Evolutionary conservation across 768 basidiomycete genomes (phyloP), one percentile per base, ranked within the genome.

Genomic region (Suillus brevipes): DNA sequence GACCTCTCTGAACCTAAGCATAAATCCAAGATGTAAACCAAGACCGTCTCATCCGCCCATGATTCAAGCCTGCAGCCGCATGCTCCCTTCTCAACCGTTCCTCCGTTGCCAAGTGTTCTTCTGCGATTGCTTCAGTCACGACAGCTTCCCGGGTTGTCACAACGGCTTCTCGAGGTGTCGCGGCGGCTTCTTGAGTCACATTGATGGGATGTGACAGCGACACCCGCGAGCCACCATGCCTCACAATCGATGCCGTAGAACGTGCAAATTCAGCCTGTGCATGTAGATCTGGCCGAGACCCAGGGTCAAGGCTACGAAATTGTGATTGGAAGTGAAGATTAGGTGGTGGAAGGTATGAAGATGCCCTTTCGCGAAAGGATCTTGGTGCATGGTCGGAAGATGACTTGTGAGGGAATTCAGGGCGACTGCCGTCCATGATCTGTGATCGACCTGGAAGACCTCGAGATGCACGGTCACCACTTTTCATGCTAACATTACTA

Each of bases 1-100:
- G 37, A 47, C 80, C 69, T 77, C 56, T 18, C 20, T 50, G 37
- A 43, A 47, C 80, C 69, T 77, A 80, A 73, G 68, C 57, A 50
- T 87, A 90, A 82, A 89, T 83, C 89, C 88, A 90, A 40, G 87
- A 83, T 45, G 83, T 86, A 67, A 88, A 76, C 87, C 87, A 87
- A 14, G 87, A 84, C 25, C 62, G 66, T 28, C 8, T 68, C 82
- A 84, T 38, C 79, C 78, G 34, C 75, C 76, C 62, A 76, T 78
- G 59, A 25, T 80, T 76, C 66, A 81, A 81, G 40, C 79, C 76
- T 42, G 79, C 83, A 67, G 86, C 83, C 12, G 78, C 79, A 68
- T 85, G 77, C 74, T 90, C 89, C 56, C 82, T 82, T 69, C 85
- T 81, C 58, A 86, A 70, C 53, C 85, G 78, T 67, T 85, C 80